Conservation (phyloP, 176 grass and related monocot species). For the Phoenix dactylifera region DNA sequence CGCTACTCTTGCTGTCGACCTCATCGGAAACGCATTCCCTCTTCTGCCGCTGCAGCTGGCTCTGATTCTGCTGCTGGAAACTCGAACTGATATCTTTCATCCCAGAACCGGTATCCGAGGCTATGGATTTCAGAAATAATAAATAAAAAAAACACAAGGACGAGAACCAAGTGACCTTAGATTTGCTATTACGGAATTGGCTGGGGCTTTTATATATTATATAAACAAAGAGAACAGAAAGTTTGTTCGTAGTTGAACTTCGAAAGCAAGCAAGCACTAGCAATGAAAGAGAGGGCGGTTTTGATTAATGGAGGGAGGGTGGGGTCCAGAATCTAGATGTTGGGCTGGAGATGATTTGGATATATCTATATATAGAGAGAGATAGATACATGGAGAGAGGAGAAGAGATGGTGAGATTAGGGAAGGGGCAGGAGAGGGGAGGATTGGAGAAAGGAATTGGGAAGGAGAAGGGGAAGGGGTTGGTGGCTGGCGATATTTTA, state of each 20-base stretch:
- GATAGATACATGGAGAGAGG: not conserved
- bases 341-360: conserved; percentile 1
- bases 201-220: no score
- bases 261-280: conserved; percentile 33
- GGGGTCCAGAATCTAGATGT: conserved; percentile 14
- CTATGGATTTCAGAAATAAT: no score
- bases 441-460: not conserved
- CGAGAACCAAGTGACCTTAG: no score
- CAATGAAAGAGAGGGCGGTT: conserved; percentile 1
- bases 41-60: conserved; percentile 31
- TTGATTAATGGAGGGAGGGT: conserved; percentile 9
- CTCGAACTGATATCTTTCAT: conserved; percentile 28
- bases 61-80: not conserved
- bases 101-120: conserved; percentile 10
- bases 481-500: not conserved
- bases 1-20: conserved; percentile 50
- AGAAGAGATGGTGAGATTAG: conserved; percentile 8
- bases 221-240: not conserved
- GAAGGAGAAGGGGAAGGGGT: conserved; percentile 3
- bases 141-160: no score
- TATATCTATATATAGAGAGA: no score
- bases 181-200: no score
- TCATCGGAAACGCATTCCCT: conserved; percentile 69
- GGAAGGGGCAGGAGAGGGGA: not conserved
- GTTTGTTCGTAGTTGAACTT: conserved; percentile 14